phyloP scores from a whole-genome alignment of 2,329 filamentous ascomycete genomes.

The Penicillium sp. region DNA sequence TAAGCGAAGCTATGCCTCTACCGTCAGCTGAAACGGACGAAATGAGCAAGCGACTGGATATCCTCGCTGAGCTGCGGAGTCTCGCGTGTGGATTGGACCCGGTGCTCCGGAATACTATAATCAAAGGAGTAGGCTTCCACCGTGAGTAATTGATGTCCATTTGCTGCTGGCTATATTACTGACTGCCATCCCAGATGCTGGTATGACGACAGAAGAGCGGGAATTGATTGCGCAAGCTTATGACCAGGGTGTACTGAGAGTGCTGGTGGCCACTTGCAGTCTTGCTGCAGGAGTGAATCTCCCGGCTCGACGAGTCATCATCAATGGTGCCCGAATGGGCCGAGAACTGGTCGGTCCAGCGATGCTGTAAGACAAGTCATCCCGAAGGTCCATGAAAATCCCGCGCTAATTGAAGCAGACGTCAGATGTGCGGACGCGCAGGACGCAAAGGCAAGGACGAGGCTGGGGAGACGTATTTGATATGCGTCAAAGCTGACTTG shows the following conservation, averaged over 20 bases:
- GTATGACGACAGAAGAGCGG: constrained; percentile 68
- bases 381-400: neutral
- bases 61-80: constrained; percentile 63
- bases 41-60: constrained; percentile 58
- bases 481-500: constrained; percentile 64
- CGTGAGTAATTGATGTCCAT: constrained; percentile 46
- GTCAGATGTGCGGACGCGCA: constrained; percentile 74
- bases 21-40: constrained; percentile 46
- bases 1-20: constrained; percentile 62
- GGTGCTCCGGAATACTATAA: constrained; percentile 59
- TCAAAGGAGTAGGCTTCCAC: constrained; percentile 68
- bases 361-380: constrained; percentile 54
- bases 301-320: constrained; percentile 65
- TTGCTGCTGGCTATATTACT: constrained; percentile 4
- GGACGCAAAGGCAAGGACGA: constrained; percentile 75
- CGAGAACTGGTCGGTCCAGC: constrained; percentile 70
- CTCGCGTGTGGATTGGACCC: constrained; percentile 63
- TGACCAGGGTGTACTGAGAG: constrained; percentile 62
- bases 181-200: constrained; percentile 37
- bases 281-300: constrained; percentile 80
- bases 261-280: constrained; percentile 72
- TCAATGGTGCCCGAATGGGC: constrained; percentile 72
- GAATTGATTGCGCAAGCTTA: constrained; percentile 68
- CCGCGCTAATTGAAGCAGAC: constrained; percentile 37
- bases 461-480: constrained; percentile 71